phyloP scores from a whole-genome alignment of 148 eudicot genomes.

The Chenopodium suecicum region DNA sequence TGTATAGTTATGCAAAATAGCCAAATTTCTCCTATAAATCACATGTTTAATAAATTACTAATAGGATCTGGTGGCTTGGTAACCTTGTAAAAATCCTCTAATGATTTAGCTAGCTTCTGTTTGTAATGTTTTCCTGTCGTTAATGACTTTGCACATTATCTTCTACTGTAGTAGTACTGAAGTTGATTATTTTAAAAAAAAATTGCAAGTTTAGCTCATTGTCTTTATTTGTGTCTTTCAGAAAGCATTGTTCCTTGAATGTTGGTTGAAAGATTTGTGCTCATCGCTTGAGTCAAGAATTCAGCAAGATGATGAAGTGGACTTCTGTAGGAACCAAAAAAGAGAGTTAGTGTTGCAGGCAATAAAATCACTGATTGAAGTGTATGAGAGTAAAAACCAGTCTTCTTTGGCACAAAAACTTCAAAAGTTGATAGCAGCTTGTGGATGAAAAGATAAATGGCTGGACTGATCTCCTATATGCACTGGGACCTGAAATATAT shows the following conservation, averaged over 20 bases:
- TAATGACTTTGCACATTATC: background rate
- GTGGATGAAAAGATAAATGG: conserved; percentile 11
- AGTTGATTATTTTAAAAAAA: background rate
- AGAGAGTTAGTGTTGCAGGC: conserved; percentile 50
- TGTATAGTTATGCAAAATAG: background rate
- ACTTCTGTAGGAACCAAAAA: conserved; percentile 45
- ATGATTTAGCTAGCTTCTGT: background rate
- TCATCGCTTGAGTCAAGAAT: conserved; percentile 44
- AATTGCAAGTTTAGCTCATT: background rate
- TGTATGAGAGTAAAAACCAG: conserved; percentile 55
- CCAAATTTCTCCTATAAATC: background rate
- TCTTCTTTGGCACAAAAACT: conserved; percentile 28
- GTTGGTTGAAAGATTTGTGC: conserved; percentile 59
- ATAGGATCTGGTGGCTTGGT: background rate
- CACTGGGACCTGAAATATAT: background rate
- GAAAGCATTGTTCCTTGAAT: conserved; percentile 81
- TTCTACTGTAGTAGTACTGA: background rate
- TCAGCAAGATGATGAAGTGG: conserved; percentile 34
- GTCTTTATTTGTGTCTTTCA: conserved; percentile 28
- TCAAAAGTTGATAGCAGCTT: conserved; percentile 22
- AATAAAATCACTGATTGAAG: conserved; percentile 50
- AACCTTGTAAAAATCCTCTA: background rate
- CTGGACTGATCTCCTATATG: background rate
- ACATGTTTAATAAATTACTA: background rate
- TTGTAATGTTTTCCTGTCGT: background rate